Percentiles rank a stretch among this genome's conserved stretches.
These are phyloP conservation scores for Triticum dicoccoides DNA, from an alignment of 176 grass and related monocot genomes.

Conservation along the genomic window DNA sequence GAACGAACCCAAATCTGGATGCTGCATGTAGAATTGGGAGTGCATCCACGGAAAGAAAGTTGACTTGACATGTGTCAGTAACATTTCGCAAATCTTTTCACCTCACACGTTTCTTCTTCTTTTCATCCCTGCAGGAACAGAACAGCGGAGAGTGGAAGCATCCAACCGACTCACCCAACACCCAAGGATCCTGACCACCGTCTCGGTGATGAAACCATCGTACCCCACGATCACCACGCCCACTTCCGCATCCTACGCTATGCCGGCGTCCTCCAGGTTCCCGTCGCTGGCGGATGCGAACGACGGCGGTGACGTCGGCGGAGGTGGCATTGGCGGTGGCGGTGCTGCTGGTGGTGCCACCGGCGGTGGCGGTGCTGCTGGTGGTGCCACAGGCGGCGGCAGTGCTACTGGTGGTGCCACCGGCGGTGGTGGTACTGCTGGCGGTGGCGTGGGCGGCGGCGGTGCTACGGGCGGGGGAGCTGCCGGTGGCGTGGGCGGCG, in stretches of 20 bases:
- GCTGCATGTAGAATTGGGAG: background rate
- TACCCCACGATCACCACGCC: slow-evolving; percentile 49
- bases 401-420: background rate
- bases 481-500: background rate
- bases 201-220: slow-evolving; percentile 58
- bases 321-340: background rate
- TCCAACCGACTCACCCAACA: background rate
- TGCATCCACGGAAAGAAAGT: background rate
- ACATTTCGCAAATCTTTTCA: background rate
- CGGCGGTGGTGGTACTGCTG: background rate
- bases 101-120: background rate
- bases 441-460: background rate
- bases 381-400: background rate
- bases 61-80: background rate
- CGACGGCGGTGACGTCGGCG: background rate
- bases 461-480: slow-evolving; percentile 17
- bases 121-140: slow-evolving; percentile 17
- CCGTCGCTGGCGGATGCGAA: slow-evolving; percentile 20
- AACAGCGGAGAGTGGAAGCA: slow-evolving; percentile 16
- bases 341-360: background rate
- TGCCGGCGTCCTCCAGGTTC: slow-evolving; percentile 22
- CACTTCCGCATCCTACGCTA: slow-evolving; percentile 14
- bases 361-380: background rate
- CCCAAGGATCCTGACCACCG: slow-evolving; percentile 37
- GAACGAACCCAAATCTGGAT: background rate